phyloP scores from a whole-genome alignment of 2,329 filamentous ascomycete species.

The Biscogniauxia marginata region DNA sequence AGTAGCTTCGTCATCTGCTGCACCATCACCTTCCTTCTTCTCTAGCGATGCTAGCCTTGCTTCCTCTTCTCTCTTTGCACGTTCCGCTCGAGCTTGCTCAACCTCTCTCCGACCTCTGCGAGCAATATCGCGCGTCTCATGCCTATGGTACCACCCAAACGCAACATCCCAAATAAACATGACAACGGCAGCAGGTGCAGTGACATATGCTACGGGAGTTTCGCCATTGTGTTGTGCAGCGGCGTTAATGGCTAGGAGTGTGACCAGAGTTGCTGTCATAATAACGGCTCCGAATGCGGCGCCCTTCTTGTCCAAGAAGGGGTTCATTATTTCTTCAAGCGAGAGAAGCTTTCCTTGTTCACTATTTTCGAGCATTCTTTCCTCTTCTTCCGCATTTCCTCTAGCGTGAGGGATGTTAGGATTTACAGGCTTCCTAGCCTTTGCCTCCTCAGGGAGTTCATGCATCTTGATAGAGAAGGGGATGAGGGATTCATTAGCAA shows the following conservation, averaged over 20 bases:
- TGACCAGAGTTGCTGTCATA: conserved; percentile 66
- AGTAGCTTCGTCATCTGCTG: neutral
- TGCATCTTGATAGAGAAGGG: conserved; percentile 67
- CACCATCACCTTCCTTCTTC: conserved; percentile 1
- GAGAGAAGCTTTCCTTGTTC: conserved; percentile 56
- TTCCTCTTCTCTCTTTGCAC: conserved; percentile 35
- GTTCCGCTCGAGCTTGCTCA: conserved; percentile 41
- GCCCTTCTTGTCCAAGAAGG: conserved; percentile 66
- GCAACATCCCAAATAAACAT: conserved; percentile 68
- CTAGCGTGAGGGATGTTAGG: conserved; percentile 69
- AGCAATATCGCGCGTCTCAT: conserved; percentile 63
- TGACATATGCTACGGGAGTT: conserved; percentile 65
- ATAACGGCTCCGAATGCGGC: conserved; percentile 63
- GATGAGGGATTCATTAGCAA: conserved; percentile 62
- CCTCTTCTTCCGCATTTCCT: conserved; percentile 52
- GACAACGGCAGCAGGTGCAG: conserved; percentile 64
- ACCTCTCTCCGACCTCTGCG: conserved; percentile 51
- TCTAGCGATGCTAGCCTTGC: conserved; percentile 8
- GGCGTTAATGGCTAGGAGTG: conserved; percentile 65
- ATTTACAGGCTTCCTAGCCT: conserved; percentile 59
- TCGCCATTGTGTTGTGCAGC: conserved; percentile 48
- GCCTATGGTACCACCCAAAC: conserved; percentile 61
- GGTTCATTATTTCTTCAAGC: conserved; percentile 73
- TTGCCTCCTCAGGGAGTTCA: conserved; percentile 58
- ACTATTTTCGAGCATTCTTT: conserved; percentile 42